Evolutionary conservation across 352 stramenopile species (phyloP).

Genomic region (Phytophthora kernoviae): DNA sequence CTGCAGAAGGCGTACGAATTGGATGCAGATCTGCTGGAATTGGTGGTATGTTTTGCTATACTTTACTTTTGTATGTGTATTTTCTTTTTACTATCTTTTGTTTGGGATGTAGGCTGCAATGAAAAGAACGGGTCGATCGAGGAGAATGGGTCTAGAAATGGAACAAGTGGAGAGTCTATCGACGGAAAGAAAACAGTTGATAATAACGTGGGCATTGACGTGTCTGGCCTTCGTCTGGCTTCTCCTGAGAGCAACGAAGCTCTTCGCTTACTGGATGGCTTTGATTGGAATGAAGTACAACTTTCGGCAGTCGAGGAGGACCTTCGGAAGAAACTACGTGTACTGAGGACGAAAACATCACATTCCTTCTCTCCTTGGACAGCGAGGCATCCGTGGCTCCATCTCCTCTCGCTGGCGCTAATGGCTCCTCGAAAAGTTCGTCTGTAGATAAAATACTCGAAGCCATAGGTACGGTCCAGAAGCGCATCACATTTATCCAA

Average conservation of each 20-base stretch:
- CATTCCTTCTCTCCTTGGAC: conserved; percentile 74
- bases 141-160: neutral
- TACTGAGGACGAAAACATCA: conserved; percentile 80
- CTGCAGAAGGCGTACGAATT: conserved; percentile 68
- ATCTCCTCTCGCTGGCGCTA: neutral
- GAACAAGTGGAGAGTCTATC: conserved; percentile 4
- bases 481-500: conserved; percentile 47
- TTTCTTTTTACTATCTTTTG: neutral
- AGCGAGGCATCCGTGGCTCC: conserved; percentile 23
- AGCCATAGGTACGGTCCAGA: conserved; percentile 57
- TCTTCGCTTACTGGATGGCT: conserved; percentile 44
- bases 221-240: conserved; percentile 45
- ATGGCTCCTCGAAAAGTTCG: conserved; percentile 6
- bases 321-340: conserved; percentile 58
- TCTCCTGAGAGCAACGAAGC: conserved; percentile 67
- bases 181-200: conserved; percentile 15
- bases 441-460: conserved; percentile 67
- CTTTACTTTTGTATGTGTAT: neutral
- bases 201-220: conserved; percentile 15
- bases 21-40: conserved; percentile 62
- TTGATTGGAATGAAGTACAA: conserved; percentile 66
- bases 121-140: conserved; percentile 27
- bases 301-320: conserved; percentile 57
- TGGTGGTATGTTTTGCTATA: conserved; percentile 37
- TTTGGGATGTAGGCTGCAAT: conserved; percentile 33